Base-by-base conservation (phyloP, 805 yeast species). In the Wickerhamomyces tratensis region DNA sequence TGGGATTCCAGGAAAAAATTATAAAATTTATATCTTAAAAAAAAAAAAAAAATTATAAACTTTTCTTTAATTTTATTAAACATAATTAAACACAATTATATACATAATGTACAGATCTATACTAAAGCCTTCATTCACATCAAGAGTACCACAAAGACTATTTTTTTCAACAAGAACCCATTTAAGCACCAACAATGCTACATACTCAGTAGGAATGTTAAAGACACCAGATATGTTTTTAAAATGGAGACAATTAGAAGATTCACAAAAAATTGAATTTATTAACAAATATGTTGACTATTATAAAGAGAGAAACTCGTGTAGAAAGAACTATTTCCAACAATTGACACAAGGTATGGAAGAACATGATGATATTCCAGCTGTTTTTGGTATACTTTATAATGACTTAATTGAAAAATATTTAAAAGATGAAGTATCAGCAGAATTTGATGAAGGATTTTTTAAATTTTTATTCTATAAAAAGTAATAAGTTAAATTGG, bases 341-440 rank as follows among this genome's bases (percentile, higher is more conserved):
- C 60, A 60, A n/a, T 39, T 63, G 29, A 57, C 64, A 1, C 47
- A 50, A 11, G 68, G 63, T 1, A 63, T 63, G 68, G 65, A 63
- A 8, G 67, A 61, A 37, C 49, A 53, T 39, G 60, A 52, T 40
- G 68, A 63, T 40, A 57, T 64, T 25, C 68, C 68, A 15, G 54
- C 63, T 29, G 58, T 63, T n/a, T 63, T 62, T 45, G 68, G 68
- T 4, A 46, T 63, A n/a, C 39, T 63, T n/a, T 63, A 63, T 51
- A 62, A 59, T 39, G 68, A 63, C 38, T 49, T 63, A 12, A 43
- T 49, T 25, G 58, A 53, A 14, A 56, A 54, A 42, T 40, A 45
- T 29, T 41, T 29, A 0, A 39, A 25, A 2, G 43, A 44, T 12
- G 60, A 53, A 37, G 42, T 41, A 10, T 42, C 43, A 13, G 53